These are phyloP conservation scores for Ophioceras dolichostomum DNA, from an alignment of 2,329 filamentous ascomycete species.

Conservation along the genomic window DNA sequence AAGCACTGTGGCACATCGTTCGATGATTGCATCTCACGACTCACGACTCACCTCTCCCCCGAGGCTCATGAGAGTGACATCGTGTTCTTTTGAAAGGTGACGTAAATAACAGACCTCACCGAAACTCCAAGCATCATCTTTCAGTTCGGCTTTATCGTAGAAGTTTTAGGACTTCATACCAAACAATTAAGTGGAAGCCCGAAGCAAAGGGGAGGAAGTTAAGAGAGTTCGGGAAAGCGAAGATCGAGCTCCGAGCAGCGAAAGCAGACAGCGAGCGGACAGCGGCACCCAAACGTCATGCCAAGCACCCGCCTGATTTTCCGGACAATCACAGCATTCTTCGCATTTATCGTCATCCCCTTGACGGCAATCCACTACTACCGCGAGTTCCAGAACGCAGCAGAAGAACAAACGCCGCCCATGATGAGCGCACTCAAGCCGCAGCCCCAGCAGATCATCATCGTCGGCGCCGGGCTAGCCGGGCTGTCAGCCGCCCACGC, in stretches of 20 bases:
- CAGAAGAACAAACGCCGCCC: background rate
- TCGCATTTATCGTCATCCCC: background rate
- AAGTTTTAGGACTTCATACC: too few relatives aligned
- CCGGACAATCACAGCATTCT: background rate
- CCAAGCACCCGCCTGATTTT: background rate
- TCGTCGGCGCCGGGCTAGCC: constrained; percentile 2
- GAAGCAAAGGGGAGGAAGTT: background rate
- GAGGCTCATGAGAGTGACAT: too few relatives aligned
- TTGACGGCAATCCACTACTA: constrained; percentile 1
- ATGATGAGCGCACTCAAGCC: constrained; percentile 1
- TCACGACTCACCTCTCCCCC: too few relatives aligned
- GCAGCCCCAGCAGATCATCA: constrained; percentile 1
- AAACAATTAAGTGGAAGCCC: background rate
- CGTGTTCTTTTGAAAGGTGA: too few relatives aligned
- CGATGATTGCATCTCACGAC: background rate
- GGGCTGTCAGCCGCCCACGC: constrained; percentile 1
- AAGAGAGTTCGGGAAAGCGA: background rate
- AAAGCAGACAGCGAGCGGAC: background rate
- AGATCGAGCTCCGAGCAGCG: background rate
- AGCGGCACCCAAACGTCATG: background rate
- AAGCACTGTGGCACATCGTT: background rate
- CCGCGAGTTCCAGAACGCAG: background rate
- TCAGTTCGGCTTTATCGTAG: too few relatives aligned
- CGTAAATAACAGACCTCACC: too few relatives aligned
- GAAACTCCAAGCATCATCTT: too few relatives aligned